Percentiles rank a stretch among this genome's conserved stretches.
Conservation (phyloP, 2,329 filamentous ascomycete genomes). For the Pestalotiopsis sp. region DNA sequence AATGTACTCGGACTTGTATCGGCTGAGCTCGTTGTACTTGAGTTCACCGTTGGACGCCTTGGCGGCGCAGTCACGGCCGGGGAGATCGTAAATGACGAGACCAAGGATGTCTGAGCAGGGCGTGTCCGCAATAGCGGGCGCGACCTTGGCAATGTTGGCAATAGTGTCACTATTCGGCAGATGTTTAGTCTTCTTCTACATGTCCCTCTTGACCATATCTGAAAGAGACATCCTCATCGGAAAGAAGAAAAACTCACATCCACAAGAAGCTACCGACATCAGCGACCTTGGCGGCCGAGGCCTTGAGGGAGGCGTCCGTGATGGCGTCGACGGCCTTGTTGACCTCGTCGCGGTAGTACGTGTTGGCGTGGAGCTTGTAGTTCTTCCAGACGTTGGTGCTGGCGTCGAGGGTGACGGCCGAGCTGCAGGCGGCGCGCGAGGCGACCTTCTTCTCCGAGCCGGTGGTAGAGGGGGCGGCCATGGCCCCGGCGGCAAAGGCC, state of each 20-base stretch:
- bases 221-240: neutral
- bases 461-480: slow-evolving; percentile 27
- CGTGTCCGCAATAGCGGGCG: slow-evolving; percentile 50
- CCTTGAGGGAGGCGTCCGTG: slow-evolving; percentile 53
- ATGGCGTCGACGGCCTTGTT: slow-evolving; percentile 28
- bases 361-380: slow-evolving; percentile 36
- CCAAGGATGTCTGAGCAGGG: slow-evolving; percentile 42
- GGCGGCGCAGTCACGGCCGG: slow-evolving; percentile 63
- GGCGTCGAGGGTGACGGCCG: slow-evolving; percentile 33
- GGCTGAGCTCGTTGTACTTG: slow-evolving; percentile 49
- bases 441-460: slow-evolving; percentile 3
- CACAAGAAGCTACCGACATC: slow-evolving; percentile 59
- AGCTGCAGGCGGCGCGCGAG: slow-evolving; percentile 21
- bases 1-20: slow-evolving; percentile 59
- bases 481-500: slow-evolving; percentile 30
- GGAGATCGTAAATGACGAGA: slow-evolving; percentile 62
- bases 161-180: slow-evolving; percentile 43
- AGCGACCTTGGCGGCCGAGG: slow-evolving; percentile 54
- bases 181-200: neutral
- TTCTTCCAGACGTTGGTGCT: slow-evolving; percentile 33
- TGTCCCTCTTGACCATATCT: slow-evolving; percentile 26
- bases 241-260: slow-evolving; percentile 41
- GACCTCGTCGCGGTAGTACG: slow-evolving; percentile 34
- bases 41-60: slow-evolving; percentile 63
- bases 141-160: slow-evolving; percentile 53